Evolutionary conservation across 1,284 basidiomycete species (phyloP), one percentile per base, ranked within the genome.

Genomic region (Sporisorium reilianum): DNA sequence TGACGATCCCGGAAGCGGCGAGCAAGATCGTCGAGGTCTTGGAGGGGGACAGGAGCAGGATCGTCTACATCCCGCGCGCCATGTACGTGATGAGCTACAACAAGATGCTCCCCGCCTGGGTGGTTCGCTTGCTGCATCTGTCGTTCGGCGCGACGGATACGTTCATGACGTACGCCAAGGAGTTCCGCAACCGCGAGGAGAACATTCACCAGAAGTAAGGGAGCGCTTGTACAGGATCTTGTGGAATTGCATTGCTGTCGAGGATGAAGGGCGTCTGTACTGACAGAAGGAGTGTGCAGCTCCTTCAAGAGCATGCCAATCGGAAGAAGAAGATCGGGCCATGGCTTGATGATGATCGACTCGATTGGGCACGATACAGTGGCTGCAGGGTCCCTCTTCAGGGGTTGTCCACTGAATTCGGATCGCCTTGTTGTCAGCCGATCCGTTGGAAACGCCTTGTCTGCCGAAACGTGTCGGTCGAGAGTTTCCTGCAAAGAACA

Each of bases 1-100:
- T 80, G 22, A 79, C 77, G 11, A 68, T 78, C 34, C 70, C 67
- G 28, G 58, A 77, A 50, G 78, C 72, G 9, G 76, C 77, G 4
- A 16, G 14, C 8, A 66, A 69, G 55, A 79, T 80, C 25, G 63
- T 80, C 22, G 46, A 69, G 23, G 60, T 73, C 11, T 59, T 80
- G 12, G 77, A 78, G 23, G 56, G 55, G 0, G 78, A 80, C 45
- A 55, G 50, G 49, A 62, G 59, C 28, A 59, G 66, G 42, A 70
- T 72, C 34, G 73, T 78, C 0, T 75, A 68, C 42, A 71, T 76
- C 11, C 78, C 78, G 1, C 23, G 64, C 0, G 74, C 69, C 1
- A 45, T 48, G 46, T 70, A 79, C 34, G 55, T 56, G n/a, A n/a
- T 79, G 48, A 61, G 61, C 48, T 64, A 64, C 36, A 60, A 49